Evolutionary conservation across 441 rosid species (phyloP).

Genomic region (Gossypium trilobum): DNA sequence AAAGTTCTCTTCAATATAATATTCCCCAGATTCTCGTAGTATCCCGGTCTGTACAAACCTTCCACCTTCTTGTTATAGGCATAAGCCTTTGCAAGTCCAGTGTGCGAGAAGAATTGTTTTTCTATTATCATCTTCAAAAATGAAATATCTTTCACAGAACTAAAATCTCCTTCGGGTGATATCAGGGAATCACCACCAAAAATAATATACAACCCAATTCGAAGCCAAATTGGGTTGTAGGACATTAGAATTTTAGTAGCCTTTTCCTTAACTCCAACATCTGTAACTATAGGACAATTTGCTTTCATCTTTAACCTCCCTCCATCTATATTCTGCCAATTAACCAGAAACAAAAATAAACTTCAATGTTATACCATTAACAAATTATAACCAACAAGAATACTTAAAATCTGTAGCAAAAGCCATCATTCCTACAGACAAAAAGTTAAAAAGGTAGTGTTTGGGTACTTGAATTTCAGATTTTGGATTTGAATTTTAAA

Average conservation of each 20-base stretch:
- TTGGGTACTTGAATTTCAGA: too few relatives aligned
- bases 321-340: conserved; percentile 66
- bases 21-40: conserved; percentile 71
- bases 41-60: conserved; percentile 82
- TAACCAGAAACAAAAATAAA: conserved; percentile 11
- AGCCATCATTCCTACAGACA: too few relatives aligned
- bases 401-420: background rate
- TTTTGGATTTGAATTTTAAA: too few relatives aligned
- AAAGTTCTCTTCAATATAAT: conserved; percentile 74
- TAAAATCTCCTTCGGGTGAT: conserved; percentile 31
- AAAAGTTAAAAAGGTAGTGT: too few relatives aligned
- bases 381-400: background rate
- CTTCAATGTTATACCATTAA: background rate
- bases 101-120: conserved; percentile 66
- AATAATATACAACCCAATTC: conserved; percentile 60
- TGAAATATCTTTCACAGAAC: conserved; percentile 44
- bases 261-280: conserved; percentile 76
- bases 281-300: conserved; percentile 80
- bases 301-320: conserved; percentile 80
- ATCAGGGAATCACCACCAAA: conserved; percentile 76
- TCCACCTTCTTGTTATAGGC: conserved; percentile 88
- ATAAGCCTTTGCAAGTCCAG: conserved; percentile 60
- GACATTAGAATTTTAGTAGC: conserved; percentile 49
- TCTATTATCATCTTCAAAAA: conserved; percentile 75
- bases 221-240: conserved; percentile 77